Conservation (phyloP, 257 asterid species). For the Gentiana dahurica region DNA sequence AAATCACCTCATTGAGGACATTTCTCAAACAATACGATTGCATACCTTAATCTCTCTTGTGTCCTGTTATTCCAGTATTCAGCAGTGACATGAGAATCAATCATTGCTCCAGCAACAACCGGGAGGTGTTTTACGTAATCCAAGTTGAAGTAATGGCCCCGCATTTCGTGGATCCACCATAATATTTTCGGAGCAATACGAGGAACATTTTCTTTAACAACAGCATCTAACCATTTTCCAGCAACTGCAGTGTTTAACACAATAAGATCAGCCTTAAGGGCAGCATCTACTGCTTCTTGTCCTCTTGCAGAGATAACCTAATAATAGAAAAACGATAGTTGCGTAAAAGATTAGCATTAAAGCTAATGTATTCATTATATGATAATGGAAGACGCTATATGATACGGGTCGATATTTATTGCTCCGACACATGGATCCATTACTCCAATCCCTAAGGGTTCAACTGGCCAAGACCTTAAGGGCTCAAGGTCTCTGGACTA, state of each 20-base stretch:
- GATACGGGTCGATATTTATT: too few species aligned
- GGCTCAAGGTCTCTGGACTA: too few species aligned
- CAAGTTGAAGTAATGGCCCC: conserved; percentile 93
- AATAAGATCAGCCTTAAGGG: conserved; percentile 80
- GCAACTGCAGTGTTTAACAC: conserved; percentile 92
- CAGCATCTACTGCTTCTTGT: conserved; percentile 58
- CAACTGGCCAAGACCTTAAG: too few species aligned
- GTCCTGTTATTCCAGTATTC: conserved; percentile 91
- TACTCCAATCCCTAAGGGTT: too few species aligned
- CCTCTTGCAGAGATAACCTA: conserved; percentile 76
- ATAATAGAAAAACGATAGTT: conserved; percentile 6
- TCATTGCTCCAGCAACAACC: conserved; percentile 97
- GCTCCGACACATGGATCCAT: too few species aligned
- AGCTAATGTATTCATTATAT: not conserved
- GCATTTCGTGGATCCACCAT: conserved; percentile 99
- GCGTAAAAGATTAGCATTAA: not conserved
- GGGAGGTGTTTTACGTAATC: conserved; percentile 97
- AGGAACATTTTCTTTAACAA: conserved; percentile 60
- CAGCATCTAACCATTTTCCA: conserved; percentile 96
- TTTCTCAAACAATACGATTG: too few species aligned
- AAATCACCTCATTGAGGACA: too few species aligned
- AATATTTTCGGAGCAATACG: conserved; percentile 82
- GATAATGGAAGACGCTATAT: too few species aligned
- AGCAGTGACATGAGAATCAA: conserved; percentile 89
- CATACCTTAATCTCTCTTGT: conserved; percentile 60